Evolutionary conservation across 2,329 filamentous ascomycete species (phyloP), one percentile per base, ranked within the genome.

Genomic region (Cytospora leucostoma): DNA sequence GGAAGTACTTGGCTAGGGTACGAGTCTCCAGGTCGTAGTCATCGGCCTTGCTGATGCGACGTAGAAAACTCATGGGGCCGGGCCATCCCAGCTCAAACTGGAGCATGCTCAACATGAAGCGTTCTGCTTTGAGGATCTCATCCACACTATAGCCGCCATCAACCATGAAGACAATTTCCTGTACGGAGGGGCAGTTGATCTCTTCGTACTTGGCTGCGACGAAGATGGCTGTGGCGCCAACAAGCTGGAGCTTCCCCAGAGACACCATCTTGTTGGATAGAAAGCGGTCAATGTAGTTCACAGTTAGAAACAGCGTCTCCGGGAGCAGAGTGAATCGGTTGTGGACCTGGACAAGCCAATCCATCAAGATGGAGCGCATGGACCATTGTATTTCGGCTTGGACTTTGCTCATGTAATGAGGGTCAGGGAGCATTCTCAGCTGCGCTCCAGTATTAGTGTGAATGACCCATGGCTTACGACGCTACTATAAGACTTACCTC

Each of bases 381-480:
- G 93, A 97, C 95, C 95, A 99, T 74, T 97, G 92, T 63, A 99
- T 96, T 76, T 98, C 94, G n/a, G 90, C 88, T 75, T 99, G 95
- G 68, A 90, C 88, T 32, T 61, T 33, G 67, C 97, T 92, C 94
- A 99, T 99, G 81, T 99, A 99, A 74, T 95, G 87, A 4, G 92
- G 83, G 71, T 95, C 93, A 1, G 95, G 95, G 49, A 93, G 82
- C 86, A 70, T 70, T n/a, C 65, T 67, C 19, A 60, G 53, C 70
- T 71, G 33, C 40, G 8, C 19, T 38, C 12, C 56, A 71, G 62
- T 70, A 72, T 74, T 55, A 73, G 70, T 50, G 7, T n/a, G 27
- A 15, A 17, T 5, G 21, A 33, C 10, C n/a, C 32, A 21, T 19
- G 19, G 38, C 7, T 15, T 12, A 15, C 8, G 27, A 12, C n/a